A percentile compares a stretch with the other conserved stretches of the same genome.
Evolutionary conservation across 2,329 filamentous ascomycete species (phyloP).

Genomic region (Penicillium polonicum): DNA sequence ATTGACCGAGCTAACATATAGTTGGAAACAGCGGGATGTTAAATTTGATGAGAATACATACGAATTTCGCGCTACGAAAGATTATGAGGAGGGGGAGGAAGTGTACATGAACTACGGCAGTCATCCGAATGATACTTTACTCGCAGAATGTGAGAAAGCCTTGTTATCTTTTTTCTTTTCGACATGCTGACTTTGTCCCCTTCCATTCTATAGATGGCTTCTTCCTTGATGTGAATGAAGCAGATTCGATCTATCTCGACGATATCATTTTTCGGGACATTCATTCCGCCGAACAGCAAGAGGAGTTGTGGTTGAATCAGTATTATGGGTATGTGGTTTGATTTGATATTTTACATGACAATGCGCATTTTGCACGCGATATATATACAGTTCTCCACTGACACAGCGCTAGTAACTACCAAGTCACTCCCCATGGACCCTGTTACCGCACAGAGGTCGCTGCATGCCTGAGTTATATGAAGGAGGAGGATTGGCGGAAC

Average conservation of each 20-base stretch:
- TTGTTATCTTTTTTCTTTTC: neutral
- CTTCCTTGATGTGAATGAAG: conserved; percentile 41
- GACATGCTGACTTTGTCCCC: neutral
- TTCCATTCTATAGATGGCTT: conserved; percentile 40
- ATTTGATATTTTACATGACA: conserved; percentile 6
- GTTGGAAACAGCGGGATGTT: conserved; percentile 37
- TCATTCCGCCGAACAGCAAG: conserved; percentile 24
- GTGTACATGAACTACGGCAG: conserved; percentile 47
- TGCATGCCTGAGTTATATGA: conserved; percentile 42
- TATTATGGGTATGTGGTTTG: conserved; percentile 40
- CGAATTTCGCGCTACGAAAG: conserved; percentile 35
- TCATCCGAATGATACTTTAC: conserved; percentile 46
- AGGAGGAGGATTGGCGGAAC: conserved; percentile 39
- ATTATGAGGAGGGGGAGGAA: conserved; percentile 42
- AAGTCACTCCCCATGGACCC: conserved; percentile 37
- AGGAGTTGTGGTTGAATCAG: conserved; percentile 37
- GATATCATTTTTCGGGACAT: conserved; percentile 41
- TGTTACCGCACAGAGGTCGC: conserved; percentile 47
- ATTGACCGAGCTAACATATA: neutral
- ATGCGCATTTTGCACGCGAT: neutral
- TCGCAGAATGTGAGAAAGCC: conserved; percentile 42
- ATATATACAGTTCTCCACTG: conserved; percentile 5
- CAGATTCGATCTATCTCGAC: conserved; percentile 44
- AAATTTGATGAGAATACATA: conserved; percentile 38
- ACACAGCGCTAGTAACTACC: conserved; percentile 40